Evolutionary conservation across 2,329 filamentous ascomycete genomes (phyloP).

Genomic region (Aspergillus sp.): DNA sequence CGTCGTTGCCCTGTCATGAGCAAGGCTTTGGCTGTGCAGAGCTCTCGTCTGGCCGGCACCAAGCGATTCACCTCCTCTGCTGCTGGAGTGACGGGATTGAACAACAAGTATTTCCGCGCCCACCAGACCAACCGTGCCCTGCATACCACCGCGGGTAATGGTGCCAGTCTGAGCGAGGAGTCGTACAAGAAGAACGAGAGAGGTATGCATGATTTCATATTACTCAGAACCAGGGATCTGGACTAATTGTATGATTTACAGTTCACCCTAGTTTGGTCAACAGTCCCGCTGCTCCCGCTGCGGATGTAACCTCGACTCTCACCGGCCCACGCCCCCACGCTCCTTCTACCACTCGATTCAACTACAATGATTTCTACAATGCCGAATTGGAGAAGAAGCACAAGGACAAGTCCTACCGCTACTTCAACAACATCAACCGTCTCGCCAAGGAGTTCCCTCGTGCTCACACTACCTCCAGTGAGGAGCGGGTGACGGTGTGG

Average conservation of each 20-base stretch:
- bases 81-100: constrained; percentile 20
- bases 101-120: constrained; percentile 43
- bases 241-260: too few species aligned
- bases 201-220: constrained; percentile 32
- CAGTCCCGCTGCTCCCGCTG: too few species aligned
- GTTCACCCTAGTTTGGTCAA: too few species aligned
- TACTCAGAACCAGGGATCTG: too few species aligned
- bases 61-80: constrained; percentile 36
- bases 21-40: constrained; percentile 88
- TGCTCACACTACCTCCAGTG: constrained; percentile 78
- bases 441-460: constrained; percentile 93
- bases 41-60: constrained; percentile 34
- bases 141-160: constrained; percentile 73
- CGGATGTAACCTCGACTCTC: constrained; percentile 13
- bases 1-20: constrained; percentile 98
- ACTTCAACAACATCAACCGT: constrained; percentile 99
- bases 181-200: constrained; percentile 46
- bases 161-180: constrained; percentile 68
- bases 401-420: constrained; percentile 98
- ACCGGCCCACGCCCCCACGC: constrained; percentile 45
- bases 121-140: constrained; percentile 63
- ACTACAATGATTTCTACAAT: constrained; percentile 88
- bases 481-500: constrained; percentile 93
- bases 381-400: constrained; percentile 95
- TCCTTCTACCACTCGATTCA: constrained; percentile 59